These are phyloP conservation scores for Phytophthora fragariae DNA, from an alignment of 352 stramenopile genomes.

Conservation along the genomic window DNA sequence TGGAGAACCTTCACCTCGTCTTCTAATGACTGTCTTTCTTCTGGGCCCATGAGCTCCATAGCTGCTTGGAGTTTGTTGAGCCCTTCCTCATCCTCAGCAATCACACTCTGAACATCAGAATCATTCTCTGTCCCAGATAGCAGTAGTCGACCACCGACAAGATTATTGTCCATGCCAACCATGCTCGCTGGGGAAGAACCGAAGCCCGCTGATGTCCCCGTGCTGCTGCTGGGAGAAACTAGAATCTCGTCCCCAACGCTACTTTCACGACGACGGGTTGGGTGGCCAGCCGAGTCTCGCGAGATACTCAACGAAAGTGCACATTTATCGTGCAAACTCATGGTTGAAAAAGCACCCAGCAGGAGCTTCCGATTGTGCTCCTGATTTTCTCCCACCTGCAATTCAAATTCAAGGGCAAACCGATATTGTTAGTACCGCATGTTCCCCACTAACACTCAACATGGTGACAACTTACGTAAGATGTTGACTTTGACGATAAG, in stretches of 20 bases:
- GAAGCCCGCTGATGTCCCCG: constrained; percentile 35
- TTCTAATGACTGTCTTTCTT: constrained; percentile 86
- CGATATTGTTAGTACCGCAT: constrained; percentile 9
- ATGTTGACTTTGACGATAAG: constrained; percentile 41
- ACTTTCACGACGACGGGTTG: constrained; percentile 56
- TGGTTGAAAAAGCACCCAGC: constrained; percentile 85
- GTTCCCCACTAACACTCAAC: neutral
- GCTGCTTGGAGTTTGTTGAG: constrained; percentile 79
- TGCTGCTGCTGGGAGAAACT: constrained; percentile 34
- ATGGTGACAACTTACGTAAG: constrained; percentile 52
- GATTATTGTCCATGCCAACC: constrained; percentile 34
- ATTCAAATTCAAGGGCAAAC: neutral
- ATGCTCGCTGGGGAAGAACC: constrained; percentile 36
- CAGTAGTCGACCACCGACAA: constrained; percentile 30
- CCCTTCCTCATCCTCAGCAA: constrained; percentile 81
- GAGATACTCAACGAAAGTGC: constrained; percentile 84
- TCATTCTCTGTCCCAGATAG: constrained; percentile 61
- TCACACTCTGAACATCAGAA: constrained; percentile 85
- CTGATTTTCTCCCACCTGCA: constrained; percentile 74
- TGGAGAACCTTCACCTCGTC: constrained; percentile 90
- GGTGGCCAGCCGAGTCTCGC: constrained; percentile 48
- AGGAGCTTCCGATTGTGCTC: constrained; percentile 87
- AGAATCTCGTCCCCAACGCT: constrained; percentile 64
- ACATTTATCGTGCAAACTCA: constrained; percentile 91
- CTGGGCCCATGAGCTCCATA: constrained; percentile 88